Evolutionary conservation across 2,329 filamentous ascomycete species (phyloP).

Genomic region (Colletotrichum salicis): DNA sequence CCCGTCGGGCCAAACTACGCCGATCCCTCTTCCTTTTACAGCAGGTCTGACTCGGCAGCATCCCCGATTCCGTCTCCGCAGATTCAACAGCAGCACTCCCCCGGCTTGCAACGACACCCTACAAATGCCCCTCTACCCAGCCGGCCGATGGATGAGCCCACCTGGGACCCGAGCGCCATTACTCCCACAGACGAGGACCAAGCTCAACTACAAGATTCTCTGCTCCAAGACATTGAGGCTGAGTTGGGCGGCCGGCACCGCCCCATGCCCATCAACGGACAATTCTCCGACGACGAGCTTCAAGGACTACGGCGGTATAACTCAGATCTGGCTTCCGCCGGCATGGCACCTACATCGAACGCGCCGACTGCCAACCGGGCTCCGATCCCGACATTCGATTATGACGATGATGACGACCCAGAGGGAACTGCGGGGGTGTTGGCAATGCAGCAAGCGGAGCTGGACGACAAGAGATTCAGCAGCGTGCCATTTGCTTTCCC

Average conservation of each 20-base stretch:
- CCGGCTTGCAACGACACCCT: slow-evolving; percentile 65
- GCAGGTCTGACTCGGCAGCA: slow-evolving; percentile 57
- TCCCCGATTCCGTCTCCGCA: slow-evolving; percentile 60
- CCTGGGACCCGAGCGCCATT: slow-evolving; percentile 52
- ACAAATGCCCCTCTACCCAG: slow-evolving; percentile 70
- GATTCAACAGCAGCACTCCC: slow-evolving; percentile 52
- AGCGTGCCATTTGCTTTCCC: slow-evolving; percentile 59
- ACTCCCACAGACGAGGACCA: slow-evolving; percentile 43
- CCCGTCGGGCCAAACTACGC: slow-evolving; percentile 63
- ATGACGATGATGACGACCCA: slow-evolving; percentile 79
- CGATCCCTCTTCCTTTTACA: slow-evolving; percentile 59
- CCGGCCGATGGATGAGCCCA: slow-evolving; percentile 58
- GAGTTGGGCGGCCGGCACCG: slow-evolving; percentile 58
- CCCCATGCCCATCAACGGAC: slow-evolving; percentile 53
- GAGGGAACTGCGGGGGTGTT: slow-evolving; percentile 87
- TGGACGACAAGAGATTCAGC: slow-evolving; percentile 75
- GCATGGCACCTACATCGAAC: slow-evolving; percentile 51
- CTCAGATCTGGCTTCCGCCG: slow-evolving; percentile 58
- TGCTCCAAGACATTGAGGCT: slow-evolving; percentile 69
- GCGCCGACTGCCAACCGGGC: slow-evolving; percentile 53
- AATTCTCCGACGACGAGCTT: slow-evolving; percentile 57
- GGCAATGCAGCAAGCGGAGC: slow-evolving; percentile 85
- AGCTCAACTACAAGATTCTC: slow-evolving; percentile 55
- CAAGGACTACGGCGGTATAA: slow-evolving; percentile 61
- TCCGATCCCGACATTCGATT: slow-evolving; percentile 49